These are phyloP conservation scores for Boletus fagicola DNA, from an alignment of 768 basidiomycete species.

Conservation along the genomic window DNA sequence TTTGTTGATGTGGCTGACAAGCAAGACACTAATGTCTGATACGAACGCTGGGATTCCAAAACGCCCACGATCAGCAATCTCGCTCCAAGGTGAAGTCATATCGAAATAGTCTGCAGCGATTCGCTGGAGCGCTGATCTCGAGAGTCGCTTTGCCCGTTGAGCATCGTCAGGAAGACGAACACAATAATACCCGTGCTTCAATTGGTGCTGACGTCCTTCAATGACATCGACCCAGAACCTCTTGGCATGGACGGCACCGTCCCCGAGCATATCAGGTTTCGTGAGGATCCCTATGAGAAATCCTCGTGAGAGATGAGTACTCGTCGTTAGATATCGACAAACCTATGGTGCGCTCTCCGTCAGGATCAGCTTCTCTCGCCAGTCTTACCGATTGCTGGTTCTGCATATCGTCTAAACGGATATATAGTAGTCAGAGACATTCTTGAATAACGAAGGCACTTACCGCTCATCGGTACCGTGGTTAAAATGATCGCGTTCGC, in stretches of 20 bases:
- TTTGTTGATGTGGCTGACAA: constrained; percentile 51
- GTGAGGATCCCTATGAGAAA: constrained; percentile 57
- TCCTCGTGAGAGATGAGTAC: background rate
- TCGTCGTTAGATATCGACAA: background rate
- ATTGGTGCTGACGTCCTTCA: constrained; percentile 42
- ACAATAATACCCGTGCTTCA: constrained; percentile 63
- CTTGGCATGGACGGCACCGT: constrained; percentile 42
- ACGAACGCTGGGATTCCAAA: constrained; percentile 59
- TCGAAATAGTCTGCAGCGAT: constrained; percentile 47
- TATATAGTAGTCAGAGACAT: background rate
- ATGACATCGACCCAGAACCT: constrained; percentile 51
- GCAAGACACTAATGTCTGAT: constrained; percentile 46
- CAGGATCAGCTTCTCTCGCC: constrained; percentile 51
- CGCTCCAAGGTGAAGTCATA: constrained; percentile 50
- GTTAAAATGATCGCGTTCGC: constrained; percentile 61
- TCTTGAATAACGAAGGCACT: background rate
- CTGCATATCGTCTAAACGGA: constrained; percentile 59
- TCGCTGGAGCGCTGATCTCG: constrained; percentile 37
- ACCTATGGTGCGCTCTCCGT: constrained; percentile 65
- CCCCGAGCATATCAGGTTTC: constrained; percentile 58
- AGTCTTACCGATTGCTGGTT: constrained; percentile 58
- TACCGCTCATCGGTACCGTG: constrained; percentile 65
- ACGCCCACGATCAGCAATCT: constrained; percentile 42
- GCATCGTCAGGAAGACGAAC: constrained; percentile 63
- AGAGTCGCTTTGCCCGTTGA: constrained; percentile 42